Evolutionary conservation across 2,329 filamentous ascomycete genomes (phyloP).

Genomic region (Cucurbitaria berberidis): DNA sequence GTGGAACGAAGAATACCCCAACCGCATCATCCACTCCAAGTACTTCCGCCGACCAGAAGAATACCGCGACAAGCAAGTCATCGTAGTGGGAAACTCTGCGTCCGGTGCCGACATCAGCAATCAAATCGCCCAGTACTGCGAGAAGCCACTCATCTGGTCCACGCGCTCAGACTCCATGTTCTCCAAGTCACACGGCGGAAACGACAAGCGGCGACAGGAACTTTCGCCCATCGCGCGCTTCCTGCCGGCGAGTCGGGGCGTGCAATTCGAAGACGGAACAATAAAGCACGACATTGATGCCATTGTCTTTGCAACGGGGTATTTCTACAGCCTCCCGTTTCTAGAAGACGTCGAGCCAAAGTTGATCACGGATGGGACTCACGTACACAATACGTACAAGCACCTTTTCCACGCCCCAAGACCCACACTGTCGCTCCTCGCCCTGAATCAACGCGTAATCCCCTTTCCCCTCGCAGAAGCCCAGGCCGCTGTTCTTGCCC

Average conservation of each 20-base stretch:
- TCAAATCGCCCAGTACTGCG: conserved; percentile 71
- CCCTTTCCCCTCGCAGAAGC: conserved; percentile 82
- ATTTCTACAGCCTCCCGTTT: conserved; percentile 85
- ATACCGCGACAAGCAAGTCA: conserved; percentile 72
- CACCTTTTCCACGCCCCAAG: conserved; percentile 78
- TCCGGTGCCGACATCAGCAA: conserved; percentile 83
- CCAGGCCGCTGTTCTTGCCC: conserved; percentile 77
- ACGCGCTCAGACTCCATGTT: conserved; percentile 21
- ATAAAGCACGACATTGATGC: conserved; percentile 73
- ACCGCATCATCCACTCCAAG: conserved; percentile 66
- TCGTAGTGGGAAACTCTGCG: conserved; percentile 83
- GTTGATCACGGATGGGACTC: conserved; percentile 70
- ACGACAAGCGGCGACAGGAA: conserved; percentile 59
- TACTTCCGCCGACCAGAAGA: conserved; percentile 71
- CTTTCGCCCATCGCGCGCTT: conserved; percentile 62
- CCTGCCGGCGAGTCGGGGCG: conserved; percentile 62
- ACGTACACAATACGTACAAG: conserved; percentile 75
- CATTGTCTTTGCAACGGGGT: conserved; percentile 87
- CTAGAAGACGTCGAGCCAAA: conserved; percentile 61
- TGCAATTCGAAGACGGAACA: conserved; percentile 70
- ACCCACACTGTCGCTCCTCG: conserved; percentile 79
- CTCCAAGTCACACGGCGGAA: conserved; percentile 19
- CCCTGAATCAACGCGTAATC: conserved; percentile 81
- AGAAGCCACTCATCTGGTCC: conserved; percentile 62
- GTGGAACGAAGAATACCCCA: conserved; percentile 50